A percentile compares a stretch with the other conserved stretches of the same genome.
phyloP scores from a whole-genome alignment of 129 eudicot species.

The Deinandra increscens region DNA sequence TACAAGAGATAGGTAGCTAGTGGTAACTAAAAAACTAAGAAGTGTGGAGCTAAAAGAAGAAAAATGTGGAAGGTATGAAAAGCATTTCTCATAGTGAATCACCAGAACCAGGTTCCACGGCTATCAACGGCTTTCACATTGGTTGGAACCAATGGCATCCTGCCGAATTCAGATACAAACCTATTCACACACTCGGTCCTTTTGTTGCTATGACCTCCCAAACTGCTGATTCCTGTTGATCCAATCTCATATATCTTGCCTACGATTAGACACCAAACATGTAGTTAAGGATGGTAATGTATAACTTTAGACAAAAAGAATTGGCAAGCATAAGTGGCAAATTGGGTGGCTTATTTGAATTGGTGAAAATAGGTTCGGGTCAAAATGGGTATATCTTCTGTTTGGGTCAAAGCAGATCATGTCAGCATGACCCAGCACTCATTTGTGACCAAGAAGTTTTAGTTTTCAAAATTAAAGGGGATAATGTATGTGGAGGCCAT shows the following conservation, averaged over 20 bases:
- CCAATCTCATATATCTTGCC: slow-evolving; percentile 86
- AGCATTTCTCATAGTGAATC: slow-evolving; percentile 30
- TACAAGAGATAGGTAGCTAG: neutral
- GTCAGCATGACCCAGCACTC: neutral
- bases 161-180: slow-evolving; percentile 61
- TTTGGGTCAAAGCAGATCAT: neutral
- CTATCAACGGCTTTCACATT: slow-evolving; percentile 85
- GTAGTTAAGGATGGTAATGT: neutral
- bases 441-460: neutral
- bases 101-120: slow-evolving; percentile 84
- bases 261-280: slow-evolving; percentile 32
- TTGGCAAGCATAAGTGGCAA: neutral
- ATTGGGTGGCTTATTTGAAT: neutral
- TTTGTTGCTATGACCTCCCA: slow-evolving; percentile 78
- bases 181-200: slow-evolving; percentile 77
- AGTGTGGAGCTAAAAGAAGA: no score
- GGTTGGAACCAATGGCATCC: slow-evolving; percentile 82
- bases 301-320: neutral
- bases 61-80: neutral
- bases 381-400: neutral
- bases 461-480: neutral
- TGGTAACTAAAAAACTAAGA: neutral
- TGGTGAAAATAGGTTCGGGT: neutral
- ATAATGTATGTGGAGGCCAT: neutral
- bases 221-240: slow-evolving; percentile 86